Percentiles rank a stretch among this genome's conserved stretches.
Conservation (phyloP, 345 rosid genomes). For the Cochlearia excelsa region DNA sequence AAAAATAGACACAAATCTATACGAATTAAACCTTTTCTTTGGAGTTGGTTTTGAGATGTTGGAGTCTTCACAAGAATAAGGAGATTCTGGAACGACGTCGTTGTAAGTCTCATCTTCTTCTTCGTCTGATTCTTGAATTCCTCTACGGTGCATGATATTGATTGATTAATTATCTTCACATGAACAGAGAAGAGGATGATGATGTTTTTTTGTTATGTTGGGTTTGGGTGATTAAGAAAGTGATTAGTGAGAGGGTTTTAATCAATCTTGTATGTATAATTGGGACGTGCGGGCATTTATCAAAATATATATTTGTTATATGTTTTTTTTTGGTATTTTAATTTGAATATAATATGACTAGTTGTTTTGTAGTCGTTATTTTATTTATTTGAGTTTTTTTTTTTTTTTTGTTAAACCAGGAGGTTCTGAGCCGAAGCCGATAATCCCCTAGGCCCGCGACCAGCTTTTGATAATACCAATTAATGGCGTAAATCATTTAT, state of each 20-base stretch:
- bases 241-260: constrained; percentile 41
- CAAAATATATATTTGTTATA: constrained; percentile 23
- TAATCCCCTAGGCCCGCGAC: no score
- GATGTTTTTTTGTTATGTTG: background rate
- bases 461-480: no score
- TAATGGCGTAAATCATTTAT: no score
- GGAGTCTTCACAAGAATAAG: constrained; percentile 49
- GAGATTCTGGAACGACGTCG: constrained; percentile 43
- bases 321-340: constrained; percentile 8
- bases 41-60: constrained; percentile 45
- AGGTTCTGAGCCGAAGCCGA: no score
- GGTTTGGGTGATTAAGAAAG: constrained; percentile 28
- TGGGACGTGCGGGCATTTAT: constrained; percentile 44
- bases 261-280: constrained; percentile 18
- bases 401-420: no score
- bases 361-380: constrained; percentile 31
- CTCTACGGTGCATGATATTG: constrained; percentile 30
- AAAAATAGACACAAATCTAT: background rate
- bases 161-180: constrained; percentile 13
- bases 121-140: constrained; percentile 35
- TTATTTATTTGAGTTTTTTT: constrained; percentile 13
- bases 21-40: constrained; percentile 46
- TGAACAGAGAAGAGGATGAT: background rate
- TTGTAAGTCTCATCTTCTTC: constrained; percentile 37
- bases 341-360: constrained; percentile 29